Evolutionary conservation across 371 early-diverging fungal genomes (phyloP), one percentile per base, ranked within the genome.

Genomic region (Mortierella sp.): DNA sequence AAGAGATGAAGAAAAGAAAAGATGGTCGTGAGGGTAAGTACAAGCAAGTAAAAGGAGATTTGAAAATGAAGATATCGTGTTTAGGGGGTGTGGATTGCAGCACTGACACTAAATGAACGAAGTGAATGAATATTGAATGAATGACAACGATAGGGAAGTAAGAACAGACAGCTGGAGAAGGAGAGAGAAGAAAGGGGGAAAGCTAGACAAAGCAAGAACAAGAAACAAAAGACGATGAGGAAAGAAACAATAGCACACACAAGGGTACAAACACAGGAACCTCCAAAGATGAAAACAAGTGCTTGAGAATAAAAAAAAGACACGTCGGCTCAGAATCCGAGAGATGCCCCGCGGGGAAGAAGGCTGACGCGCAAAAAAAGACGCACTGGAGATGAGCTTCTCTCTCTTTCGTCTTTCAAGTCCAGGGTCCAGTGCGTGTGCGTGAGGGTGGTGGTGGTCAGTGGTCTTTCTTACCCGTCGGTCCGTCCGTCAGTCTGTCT

Each of bases 21-120:
- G 58, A 58, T 13, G 58, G 38, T 68, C 44, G 68, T 63, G 63
- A 63, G 63, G 19, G 63, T 63, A 34, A 63, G 63, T 63, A 6
- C 31, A 21, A 16, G 28, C 3, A 14, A 31, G 60, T 10, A 63
- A 14, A 55, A n/a, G 55, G 55, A n/a, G 55, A 55, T 50, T 16
- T 50, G 50, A 13, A 9, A 55, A 6, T n/a, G n/a, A 42, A 38
- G 10, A 60, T 68, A 38, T 65, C 65, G 72, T n/a, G 60, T 45
- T 44, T 31, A 31, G 21, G 74, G 60, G 75, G 57, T 19, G 48
- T 26, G 47, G 74, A 45, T 16, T 34, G 73, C 31, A 14, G 45
- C 47, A 50, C 50, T 14, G 9, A 1, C 48, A 50, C 55, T 50
- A 48, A 57, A 54, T n/a, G 55, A 58, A 72, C 48, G 78, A 75